Evolutionary conservation across 176 grass and related monocot genomes (phyloP).

Genomic region (Aegilops bicornis): DNA sequence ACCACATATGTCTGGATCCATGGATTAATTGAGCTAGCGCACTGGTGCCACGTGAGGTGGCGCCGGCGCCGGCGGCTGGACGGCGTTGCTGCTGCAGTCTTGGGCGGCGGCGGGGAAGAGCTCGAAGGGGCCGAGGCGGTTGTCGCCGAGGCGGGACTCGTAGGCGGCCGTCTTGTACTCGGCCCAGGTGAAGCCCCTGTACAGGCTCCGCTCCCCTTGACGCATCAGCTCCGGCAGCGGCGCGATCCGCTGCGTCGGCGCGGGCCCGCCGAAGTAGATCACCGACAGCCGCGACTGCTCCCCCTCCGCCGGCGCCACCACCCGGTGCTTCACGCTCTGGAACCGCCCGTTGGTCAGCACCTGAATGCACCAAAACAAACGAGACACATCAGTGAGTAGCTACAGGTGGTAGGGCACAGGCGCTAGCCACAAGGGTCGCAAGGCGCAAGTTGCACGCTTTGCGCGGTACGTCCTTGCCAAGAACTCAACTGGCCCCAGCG

Average conservation of each 20-base stretch:
- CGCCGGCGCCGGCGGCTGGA: too few species aligned
- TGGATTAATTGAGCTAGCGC: too few species aligned
- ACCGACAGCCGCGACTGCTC: slow-evolving; percentile 52
- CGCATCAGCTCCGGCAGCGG: slow-evolving; percentile 63
- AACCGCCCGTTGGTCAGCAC: slow-evolving; percentile 86
- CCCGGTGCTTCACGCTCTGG: slow-evolving; percentile 78
- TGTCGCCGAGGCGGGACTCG: slow-evolving; percentile 54
- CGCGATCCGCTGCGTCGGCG: slow-evolving; percentile 48
- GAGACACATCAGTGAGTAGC: too few species aligned
- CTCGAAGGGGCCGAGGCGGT: slow-evolving; percentile 68
- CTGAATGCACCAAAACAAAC: slow-evolving; percentile 16
- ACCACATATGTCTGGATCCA: too few species aligned
- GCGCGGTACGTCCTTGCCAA: too few species aligned
- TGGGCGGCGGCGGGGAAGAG: not conserved
- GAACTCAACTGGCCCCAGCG: too few species aligned
- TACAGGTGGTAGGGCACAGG: too few species aligned
- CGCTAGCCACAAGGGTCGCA: too few species aligned
- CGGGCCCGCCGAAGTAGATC: slow-evolving; percentile 80
- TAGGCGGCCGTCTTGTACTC: slow-evolving; percentile 76
- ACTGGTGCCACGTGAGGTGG: too few species aligned
- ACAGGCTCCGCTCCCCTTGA: slow-evolving; percentile 63
- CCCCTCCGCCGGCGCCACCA: slow-evolving; percentile 59
- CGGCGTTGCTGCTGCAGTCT: too few species aligned
- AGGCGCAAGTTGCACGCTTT: too few species aligned
- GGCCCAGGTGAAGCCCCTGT: slow-evolving; percentile 85